These are phyloP conservation scores for Saccharomyces hybrid DNA, from an alignment of 1,139 yeast genomes.

Conservation along the genomic window DNA sequence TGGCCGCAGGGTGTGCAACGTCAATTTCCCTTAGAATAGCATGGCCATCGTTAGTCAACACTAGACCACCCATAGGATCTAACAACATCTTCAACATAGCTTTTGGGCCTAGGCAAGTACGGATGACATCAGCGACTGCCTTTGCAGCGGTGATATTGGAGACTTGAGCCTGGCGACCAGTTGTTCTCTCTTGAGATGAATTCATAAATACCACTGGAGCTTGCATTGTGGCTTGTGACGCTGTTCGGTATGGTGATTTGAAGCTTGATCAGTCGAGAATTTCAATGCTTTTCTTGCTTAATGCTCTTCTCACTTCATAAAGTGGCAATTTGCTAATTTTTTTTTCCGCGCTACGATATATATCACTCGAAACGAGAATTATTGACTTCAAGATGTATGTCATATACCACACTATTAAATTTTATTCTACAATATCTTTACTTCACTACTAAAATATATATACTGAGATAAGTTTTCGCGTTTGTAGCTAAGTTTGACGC, in stretches of 20 bases:
- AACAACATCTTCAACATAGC: conserved; percentile 97
- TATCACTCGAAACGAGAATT: background rate
- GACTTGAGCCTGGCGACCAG: conserved; percentile 95
- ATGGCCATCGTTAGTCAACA: conserved; percentile 95
- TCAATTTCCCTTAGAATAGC: conserved; percentile 85
- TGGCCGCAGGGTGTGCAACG: conserved; percentile 97
- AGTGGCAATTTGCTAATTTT: background rate
- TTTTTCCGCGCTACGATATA: background rate
- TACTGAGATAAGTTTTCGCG: background rate
- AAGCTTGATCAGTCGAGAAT: background rate
- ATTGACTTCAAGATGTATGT: too few relatives aligned
- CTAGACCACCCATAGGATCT: conserved; percentile 99
- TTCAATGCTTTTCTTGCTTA: background rate
- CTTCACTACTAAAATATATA: background rate
- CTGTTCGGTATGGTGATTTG: background rate
- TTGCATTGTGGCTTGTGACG: conserved; percentile 41
- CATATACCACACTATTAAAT: too few relatives aligned
- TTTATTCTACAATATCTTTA: too few relatives aligned
- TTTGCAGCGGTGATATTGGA: conserved; percentile 98
- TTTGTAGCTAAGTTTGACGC: background rate
- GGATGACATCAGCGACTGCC: conserved; percentile 93
- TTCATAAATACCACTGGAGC: conserved; percentile 73
- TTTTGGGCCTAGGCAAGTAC: conserved; percentile 98
- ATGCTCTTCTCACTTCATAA: background rate
- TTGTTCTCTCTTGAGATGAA: conserved; percentile 87